These are phyloP conservation scores for Carex parvula DNA, from an alignment of 176 grass and related monocot species.

Conservation along the genomic window DNA sequence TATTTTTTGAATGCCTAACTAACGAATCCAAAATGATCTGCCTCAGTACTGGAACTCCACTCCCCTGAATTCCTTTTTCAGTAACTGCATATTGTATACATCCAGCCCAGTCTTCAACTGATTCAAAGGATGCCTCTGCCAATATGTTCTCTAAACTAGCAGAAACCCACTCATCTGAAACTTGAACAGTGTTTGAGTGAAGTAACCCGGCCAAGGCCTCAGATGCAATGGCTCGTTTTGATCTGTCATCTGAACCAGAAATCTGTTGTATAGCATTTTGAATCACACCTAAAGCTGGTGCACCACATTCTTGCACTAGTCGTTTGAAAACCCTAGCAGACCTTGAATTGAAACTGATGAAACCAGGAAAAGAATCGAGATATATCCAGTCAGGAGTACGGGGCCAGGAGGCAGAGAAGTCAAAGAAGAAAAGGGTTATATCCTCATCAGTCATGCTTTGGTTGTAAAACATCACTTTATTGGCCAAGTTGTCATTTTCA, in stretches of 20 bases:
- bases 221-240: constrained; percentile 83
- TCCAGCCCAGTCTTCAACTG: constrained; percentile 85
- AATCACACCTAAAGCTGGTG: constrained; percentile 55
- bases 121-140: constrained; percentile 75
- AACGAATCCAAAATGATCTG: constrained; percentile 76
- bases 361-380: constrained; percentile 17
- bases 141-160: constrained; percentile 67
- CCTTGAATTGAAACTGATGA: constrained; percentile 60
- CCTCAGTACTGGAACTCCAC: constrained; percentile 63
- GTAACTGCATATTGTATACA: constrained; percentile 94
- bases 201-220: constrained; percentile 93
- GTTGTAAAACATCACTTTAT: constrained; percentile 5
- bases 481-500: constrained; percentile 1
- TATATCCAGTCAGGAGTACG: constrained; percentile 12
- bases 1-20: constrained; percentile 46
- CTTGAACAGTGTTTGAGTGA: constrained; percentile 64
- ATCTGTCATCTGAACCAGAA: constrained; percentile 77
- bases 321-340: constrained; percentile 95
- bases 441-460: constrained; percentile 18
- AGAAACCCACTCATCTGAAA: constrained; percentile 51
- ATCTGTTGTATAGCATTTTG: constrained; percentile 62
- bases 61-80: constrained; percentile 80
- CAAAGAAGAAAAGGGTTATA: constrained; percentile 19
- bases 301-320: constrained; percentile 82
- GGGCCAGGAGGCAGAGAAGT: constrained; percentile 22